These are phyloP conservation scores for Sporothrix pallida DNA, from an alignment of 2,329 filamentous ascomycete species.

Conservation along the genomic window DNA sequence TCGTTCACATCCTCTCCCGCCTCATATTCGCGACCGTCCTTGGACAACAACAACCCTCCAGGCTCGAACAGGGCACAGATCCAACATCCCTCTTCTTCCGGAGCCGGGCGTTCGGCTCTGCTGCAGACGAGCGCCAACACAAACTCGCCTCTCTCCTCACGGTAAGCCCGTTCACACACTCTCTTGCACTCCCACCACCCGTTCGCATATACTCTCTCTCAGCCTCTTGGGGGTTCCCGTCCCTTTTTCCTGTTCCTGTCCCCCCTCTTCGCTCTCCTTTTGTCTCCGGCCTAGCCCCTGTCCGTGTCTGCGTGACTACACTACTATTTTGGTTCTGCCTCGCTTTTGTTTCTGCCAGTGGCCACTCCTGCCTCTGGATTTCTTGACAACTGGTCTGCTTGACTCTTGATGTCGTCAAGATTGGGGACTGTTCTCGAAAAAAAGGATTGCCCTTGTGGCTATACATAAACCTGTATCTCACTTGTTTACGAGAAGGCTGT, in stretches of 20 bases:
- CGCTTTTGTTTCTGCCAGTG: slow-evolving; percentile 16
- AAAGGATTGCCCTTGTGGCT: not conserved
- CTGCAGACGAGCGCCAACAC: slow-evolving; percentile 32
- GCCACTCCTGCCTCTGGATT: not conserved
- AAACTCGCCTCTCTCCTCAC: slow-evolving; percentile 35
- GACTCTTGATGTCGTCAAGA: not conserved
- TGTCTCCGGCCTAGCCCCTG: slow-evolving; percentile 30
- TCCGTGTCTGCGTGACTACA: slow-evolving; percentile 27
- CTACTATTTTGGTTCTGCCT: slow-evolving; percentile 20
- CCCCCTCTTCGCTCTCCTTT: not conserved
- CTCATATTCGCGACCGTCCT: slow-evolving; percentile 31
- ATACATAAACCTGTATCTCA: not conserved
- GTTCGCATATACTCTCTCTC: not conserved
- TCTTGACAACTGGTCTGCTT: not conserved
- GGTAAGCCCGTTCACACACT: slow-evolving; percentile 37
- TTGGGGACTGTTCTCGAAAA: slow-evolving; percentile 14
- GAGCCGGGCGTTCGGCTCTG: slow-evolving; percentile 33
- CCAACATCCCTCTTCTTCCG: slow-evolving; percentile 28
- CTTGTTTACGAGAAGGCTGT: slow-evolving; percentile 24
- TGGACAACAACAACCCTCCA: slow-evolving; percentile 22
- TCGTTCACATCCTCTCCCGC: slow-evolving; percentile 27
- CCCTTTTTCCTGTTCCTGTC: not conserved
- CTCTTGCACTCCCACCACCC: slow-evolving; percentile 1
- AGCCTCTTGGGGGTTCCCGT: not conserved
- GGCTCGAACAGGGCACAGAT: slow-evolving; percentile 6